Evolutionary conservation across 257 asterid genomes (phyloP), one percentile per base, ranked within the genome.

Genomic region (Echites panduratus): DNA sequence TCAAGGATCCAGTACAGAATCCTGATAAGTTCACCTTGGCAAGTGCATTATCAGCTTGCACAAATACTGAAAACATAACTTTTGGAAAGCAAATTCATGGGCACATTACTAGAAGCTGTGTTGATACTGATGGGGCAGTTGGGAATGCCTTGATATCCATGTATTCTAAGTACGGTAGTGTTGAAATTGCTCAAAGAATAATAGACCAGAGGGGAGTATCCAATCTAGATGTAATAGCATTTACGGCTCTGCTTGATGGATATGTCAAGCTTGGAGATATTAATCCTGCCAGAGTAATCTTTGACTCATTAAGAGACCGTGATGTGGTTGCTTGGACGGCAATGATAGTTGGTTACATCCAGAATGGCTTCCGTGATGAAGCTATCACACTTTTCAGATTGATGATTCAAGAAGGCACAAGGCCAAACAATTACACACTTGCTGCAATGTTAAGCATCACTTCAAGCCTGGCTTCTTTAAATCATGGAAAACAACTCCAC

Each of bases 241-340:
- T 93, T 85, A 93, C 97, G 29, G 77, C 96, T 72, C 82, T 93
- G 64, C 81, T 93, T 70, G 94, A 90, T 83, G 95, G 98, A 48
- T 93, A 89, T 11, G 64, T 87, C 73, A 93, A 93, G 86, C 82
- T 84, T 66, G 97, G 96, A 70, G 87, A 93, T 82, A 73, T 90
- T 61, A 61, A 73, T 82, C 89, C 98, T n/a, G 96, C 97, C 20
- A 84, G 93, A 83, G 62, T 81, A 82, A 89, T 93, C 40, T 93
- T 93, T 64, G 84, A 93, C 78, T 79, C 85, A 35, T 80, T 91
- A 82, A 59, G 64, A 43, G 83, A 87, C 49, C 89, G 89, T 35
- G 97, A 93, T 83, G 97, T 93, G 68, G 91, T 93, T 75, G 85
- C 90, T 26, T 93, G 96, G 93, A 93, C 98, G 1, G 97, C 97